Percentiles rank a stretch among this genome's conserved stretches.
These are phyloP conservation scores for Cadophora luteo-olivacea DNA, from an alignment of 2,329 filamentous ascomycete species.

Conservation along the genomic window DNA sequence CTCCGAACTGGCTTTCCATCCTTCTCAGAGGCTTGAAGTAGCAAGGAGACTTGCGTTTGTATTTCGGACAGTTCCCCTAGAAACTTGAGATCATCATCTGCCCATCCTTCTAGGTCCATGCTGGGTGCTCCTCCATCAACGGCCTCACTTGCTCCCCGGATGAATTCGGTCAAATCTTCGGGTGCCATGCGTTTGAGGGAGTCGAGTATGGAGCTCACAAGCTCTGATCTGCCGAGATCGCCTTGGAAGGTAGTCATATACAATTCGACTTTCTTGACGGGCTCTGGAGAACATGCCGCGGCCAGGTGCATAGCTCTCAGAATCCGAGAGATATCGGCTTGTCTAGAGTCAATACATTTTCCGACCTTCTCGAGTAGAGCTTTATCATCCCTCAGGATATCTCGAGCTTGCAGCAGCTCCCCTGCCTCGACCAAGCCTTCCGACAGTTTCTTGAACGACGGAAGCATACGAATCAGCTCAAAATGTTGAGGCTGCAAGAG, in stretches of 20 bases:
- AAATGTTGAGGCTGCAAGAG: constrained; percentile 64
- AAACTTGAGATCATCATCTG: constrained; percentile 35
- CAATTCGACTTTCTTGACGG: constrained; percentile 49
- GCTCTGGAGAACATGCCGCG: constrained; percentile 38
- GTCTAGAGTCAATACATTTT: constrained; percentile 45
- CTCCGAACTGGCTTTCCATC: constrained; percentile 66
- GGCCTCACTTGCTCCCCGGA: constrained; percentile 50
- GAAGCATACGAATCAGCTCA: constrained; percentile 70
- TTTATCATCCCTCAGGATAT: constrained; percentile 64
- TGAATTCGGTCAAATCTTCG: constrained; percentile 51
- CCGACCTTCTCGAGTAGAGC: constrained; percentile 55
- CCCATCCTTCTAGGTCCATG: constrained; percentile 43
- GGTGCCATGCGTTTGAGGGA: constrained; percentile 66
- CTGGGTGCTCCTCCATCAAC: constrained; percentile 34
- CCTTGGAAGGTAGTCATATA: constrained; percentile 67
- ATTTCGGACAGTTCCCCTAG: constrained; percentile 41
- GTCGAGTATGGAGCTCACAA: constrained; percentile 52
- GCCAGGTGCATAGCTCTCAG: constrained; percentile 58
- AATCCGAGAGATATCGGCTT: constrained; percentile 50
- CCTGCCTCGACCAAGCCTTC: constrained; percentile 55
- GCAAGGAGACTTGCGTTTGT: constrained; percentile 52
- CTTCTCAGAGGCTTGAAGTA: constrained; percentile 54
- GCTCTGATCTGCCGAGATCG: constrained; percentile 57
- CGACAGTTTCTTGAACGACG: constrained; percentile 68
- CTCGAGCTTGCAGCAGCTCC: constrained; percentile 52